Conservation (phyloP, 1,284 basidiomycete species). For the Boletus smithii region DNA sequence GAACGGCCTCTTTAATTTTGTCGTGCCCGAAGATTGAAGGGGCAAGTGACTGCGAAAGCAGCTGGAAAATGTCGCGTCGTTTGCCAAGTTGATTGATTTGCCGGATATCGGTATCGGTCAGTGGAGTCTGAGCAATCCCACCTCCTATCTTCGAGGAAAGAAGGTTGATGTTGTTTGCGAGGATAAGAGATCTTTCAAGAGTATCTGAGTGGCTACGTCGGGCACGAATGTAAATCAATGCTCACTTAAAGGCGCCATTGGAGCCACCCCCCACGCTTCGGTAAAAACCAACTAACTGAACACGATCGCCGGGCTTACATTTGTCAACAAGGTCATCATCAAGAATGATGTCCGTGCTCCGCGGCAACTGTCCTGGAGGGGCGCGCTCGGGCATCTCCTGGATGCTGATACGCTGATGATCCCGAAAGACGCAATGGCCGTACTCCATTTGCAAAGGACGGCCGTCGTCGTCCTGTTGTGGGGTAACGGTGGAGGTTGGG, state of each 20-base stretch:
- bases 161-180: slow-evolving; percentile 96
- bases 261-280: slow-evolving; percentile 90
- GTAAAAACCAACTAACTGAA: slow-evolving; percentile 96
- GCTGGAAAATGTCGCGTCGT: slow-evolving; percentile 79
- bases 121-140: slow-evolving; percentile 88
- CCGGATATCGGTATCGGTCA: slow-evolving; percentile 95
- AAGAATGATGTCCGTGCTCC: slow-evolving; percentile 93
- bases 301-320: slow-evolving; percentile 97
- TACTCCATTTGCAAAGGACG: slow-evolving; percentile 89
- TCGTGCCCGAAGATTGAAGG: slow-evolving; percentile 98
- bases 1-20: slow-evolving; percentile 92
- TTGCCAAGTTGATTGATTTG: slow-evolving; percentile 94
- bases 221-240: slow-evolving; percentile 17
- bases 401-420: slow-evolving; percentile 96
- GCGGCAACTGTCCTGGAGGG: slow-evolving; percentile 93
- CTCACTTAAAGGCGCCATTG: slow-evolving; percentile 89
- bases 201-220: slow-evolving; percentile 10
- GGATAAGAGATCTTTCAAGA: slow-evolving; percentile 75
- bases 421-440: slow-evolving; percentile 89
- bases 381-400: slow-evolving; percentile 99
- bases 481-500: slow-evolving; percentile 90
- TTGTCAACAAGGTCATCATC: slow-evolving; percentile 97
- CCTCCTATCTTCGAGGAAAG: slow-evolving; percentile 95
- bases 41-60: slow-evolving; percentile 93
- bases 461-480: slow-evolving; percentile 90